phyloP scores from a whole-genome alignment of 202 grass and related monocot species.

The Bolboschoenoplectus hybrid region DNA sequence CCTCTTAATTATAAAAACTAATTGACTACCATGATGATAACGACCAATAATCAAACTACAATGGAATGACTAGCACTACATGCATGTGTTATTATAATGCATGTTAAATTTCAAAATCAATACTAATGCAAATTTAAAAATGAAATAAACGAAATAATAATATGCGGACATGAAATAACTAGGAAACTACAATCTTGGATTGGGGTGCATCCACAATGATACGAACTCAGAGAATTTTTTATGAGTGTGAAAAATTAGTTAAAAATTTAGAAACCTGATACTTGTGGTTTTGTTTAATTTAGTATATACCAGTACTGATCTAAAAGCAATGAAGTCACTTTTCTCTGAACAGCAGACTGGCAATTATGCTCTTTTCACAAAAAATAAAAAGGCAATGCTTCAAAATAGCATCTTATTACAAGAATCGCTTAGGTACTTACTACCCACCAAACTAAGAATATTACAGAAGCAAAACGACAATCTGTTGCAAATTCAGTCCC shows the following conservation, averaged over 20 bases:
- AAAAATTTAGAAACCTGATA: neutral
- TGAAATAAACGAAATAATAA: neutral
- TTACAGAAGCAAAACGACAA: conserved; percentile 15
- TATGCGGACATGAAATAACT: neutral
- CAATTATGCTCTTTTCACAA: neutral
- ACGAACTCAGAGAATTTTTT: neutral
- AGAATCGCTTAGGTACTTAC: neutral
- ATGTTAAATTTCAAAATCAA: neutral
- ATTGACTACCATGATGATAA: no score
- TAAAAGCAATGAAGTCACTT: neutral
- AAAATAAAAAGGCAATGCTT: conserved; percentile 4
- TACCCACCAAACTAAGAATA: conserved; percentile 22
- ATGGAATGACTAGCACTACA: no score
- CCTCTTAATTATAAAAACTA: no score
- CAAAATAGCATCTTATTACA: conserved; percentile 21
- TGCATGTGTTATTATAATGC: neutral
- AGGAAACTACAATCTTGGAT: neutral
- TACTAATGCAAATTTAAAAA: neutral
- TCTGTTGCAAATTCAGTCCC: neutral
- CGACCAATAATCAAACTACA: no score
- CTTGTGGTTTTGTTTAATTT: neutral
- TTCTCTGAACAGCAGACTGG: neutral
- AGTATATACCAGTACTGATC: neutral
- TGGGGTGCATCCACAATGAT: neutral
- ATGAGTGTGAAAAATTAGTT: neutral